A percentile compares a stretch with the other conserved stretches of the same genome.
These are phyloP conservation scores for Cyclotella choctawhatcheeana DNA, from an alignment of 108 stramenopile species.

Conservation along the genomic window DNA sequence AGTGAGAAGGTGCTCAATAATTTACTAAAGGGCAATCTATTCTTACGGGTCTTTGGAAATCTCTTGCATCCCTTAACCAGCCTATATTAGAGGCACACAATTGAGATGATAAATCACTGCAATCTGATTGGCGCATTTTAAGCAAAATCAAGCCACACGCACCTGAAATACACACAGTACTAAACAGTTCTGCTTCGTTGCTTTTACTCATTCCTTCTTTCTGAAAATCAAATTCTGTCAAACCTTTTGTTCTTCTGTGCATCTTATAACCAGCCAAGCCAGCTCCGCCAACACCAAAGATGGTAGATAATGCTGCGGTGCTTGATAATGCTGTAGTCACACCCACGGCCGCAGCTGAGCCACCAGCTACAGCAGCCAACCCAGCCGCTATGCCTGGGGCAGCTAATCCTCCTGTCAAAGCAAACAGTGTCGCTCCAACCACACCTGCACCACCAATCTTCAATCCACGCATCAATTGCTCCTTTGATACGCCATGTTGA, in stretches of 20 bases:
- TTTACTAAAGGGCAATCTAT: neutral
- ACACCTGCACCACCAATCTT: constrained; percentile 78
- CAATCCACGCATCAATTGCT: constrained; percentile 67
- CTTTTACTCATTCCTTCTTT: constrained; percentile 51
- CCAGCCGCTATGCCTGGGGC: constrained; percentile 84
- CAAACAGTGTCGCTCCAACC: constrained; percentile 75
- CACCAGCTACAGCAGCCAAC: constrained; percentile 70
- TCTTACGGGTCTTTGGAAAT: constrained; percentile 75
- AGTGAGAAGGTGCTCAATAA: neutral
- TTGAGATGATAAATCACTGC: too few species aligned
- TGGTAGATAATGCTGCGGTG: constrained; percentile 81
- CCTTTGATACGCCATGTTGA: constrained; percentile 55
- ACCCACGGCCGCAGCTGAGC: constrained; percentile 76
- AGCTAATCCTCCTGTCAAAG: constrained; percentile 77
- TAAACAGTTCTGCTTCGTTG: constrained; percentile 76
- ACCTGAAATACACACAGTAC: constrained; percentile 80
- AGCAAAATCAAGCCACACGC: too few species aligned
- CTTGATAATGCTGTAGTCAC: constrained; percentile 72
- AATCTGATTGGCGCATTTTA: too few species aligned
- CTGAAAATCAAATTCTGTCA: constrained; percentile 84
- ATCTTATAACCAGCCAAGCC: constrained; percentile 86
- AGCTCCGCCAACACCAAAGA: constrained; percentile 89
- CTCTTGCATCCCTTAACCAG: constrained; percentile 79
- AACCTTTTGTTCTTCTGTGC: constrained; percentile 77
- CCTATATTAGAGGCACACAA: too few species aligned